Evolutionary conservation across 1,284 basidiomycete species (phyloP).

Genomic region (Cryptococcus amylolentus): DNA sequence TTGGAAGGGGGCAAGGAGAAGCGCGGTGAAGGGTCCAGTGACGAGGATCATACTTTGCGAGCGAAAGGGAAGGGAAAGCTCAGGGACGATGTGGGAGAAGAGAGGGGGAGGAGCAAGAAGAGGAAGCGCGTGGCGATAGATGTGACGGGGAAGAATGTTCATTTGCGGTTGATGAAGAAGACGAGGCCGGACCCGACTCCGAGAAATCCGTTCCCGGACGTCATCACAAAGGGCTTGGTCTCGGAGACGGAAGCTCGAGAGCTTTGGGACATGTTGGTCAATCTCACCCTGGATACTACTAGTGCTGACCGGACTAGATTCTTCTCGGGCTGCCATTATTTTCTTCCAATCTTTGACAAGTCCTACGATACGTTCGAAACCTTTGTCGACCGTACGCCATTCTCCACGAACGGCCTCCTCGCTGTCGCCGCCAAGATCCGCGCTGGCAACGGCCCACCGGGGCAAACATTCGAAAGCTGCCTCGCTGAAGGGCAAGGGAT

Average conservation of each 20-base stretch:
- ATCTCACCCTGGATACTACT: not conserved
- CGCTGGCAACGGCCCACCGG: slow-evolving; percentile 78
- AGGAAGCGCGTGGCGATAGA: slow-evolving; percentile 37
- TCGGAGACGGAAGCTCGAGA: slow-evolving; percentile 75
- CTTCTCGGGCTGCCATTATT: slow-evolving; percentile 90
- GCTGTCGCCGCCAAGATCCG: slow-evolving; percentile 87
- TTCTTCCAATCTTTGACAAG: slow-evolving; percentile 88
- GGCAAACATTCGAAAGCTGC: slow-evolving; percentile 79
- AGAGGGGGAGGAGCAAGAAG: slow-evolving; percentile 23
- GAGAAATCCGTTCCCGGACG: slow-evolving; percentile 56
- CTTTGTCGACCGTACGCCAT: slow-evolving; percentile 82
- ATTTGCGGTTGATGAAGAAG: slow-evolving; percentile 71
- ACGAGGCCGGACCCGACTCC: slow-evolving; percentile 82
- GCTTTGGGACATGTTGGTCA: slow-evolving; percentile 72
- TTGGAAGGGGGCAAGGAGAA: slow-evolving; percentile 15
- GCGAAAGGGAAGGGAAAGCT: slow-evolving; percentile 1
- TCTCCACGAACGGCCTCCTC: slow-evolving; percentile 68
- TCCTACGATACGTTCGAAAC: slow-evolving; percentile 85
- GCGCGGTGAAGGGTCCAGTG: slow-evolving; percentile 6
- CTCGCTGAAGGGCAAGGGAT: slow-evolving; percentile 92
- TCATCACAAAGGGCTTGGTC: slow-evolving; percentile 60
- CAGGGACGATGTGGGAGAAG: slow-evolving; percentile 3
- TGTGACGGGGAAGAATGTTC: slow-evolving; percentile 18
- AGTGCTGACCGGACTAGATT: slow-evolving; percentile 58
- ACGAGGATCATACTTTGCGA: not conserved